Conservation (phyloP, 306 rosid genomes). For the Pterocarpus macrocarpus region DNA sequence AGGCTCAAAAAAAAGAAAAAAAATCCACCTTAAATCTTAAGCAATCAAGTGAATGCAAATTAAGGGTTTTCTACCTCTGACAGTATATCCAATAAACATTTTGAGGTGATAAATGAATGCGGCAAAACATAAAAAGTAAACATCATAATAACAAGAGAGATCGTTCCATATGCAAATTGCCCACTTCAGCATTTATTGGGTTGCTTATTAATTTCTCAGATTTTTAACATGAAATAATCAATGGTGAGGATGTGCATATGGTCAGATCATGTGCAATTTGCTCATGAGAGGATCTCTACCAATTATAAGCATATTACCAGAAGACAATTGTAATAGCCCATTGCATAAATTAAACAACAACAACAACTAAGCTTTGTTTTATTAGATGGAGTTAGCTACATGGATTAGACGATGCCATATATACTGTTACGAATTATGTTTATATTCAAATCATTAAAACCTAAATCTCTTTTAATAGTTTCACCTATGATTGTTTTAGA, state of each 20-base stretch:
- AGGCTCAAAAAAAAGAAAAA: not conserved
- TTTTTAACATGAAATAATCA: not conserved
- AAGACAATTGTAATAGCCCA: not conserved
- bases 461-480: not conserved
- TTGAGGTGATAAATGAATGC: slow-evolving; percentile 6
- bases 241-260: not conserved
- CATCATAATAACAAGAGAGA: not conserved
- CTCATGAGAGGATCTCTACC: not conserved
- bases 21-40: not conserved
- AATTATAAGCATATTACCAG: not conserved
- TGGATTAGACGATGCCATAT: too few species aligned
- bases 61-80: not conserved
- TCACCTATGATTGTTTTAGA: not conserved
- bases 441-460: not conserved
- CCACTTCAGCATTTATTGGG: not conserved
- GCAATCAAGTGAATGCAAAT: not conserved
- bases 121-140: not conserved
- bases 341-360: not conserved
- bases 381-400: not conserved
- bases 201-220: not conserved
- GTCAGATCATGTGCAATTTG: not conserved
- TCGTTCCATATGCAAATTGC: not conserved
- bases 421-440: not conserved
- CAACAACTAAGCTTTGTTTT: too few species aligned
- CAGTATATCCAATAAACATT: not conserved